Conservation (phyloP, 2,329 filamentous ascomycete genomes). For the Penicillium fuscoglaucum region DNA sequence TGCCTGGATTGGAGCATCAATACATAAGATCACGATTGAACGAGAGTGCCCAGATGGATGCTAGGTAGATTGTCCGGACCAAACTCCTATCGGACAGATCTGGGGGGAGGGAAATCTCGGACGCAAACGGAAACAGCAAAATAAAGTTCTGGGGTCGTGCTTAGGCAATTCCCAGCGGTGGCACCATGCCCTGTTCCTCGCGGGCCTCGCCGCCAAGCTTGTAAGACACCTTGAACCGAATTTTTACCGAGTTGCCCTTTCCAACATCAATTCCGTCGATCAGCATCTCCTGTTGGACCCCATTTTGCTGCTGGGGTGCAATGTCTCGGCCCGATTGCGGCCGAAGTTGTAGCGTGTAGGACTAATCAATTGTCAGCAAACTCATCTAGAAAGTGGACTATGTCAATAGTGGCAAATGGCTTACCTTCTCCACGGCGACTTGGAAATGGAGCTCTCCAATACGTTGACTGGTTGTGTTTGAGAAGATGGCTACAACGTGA, state of each 20-base stretch:
- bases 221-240: conserved; percentile 87
- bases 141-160: neutral
- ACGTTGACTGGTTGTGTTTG: conserved; percentile 71
- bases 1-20: neutral
- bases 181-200: conserved; percentile 82
- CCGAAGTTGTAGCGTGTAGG: conserved; percentile 68
- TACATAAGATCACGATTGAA: neutral
- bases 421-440: conserved; percentile 88
- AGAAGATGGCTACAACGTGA: conserved; percentile 74
- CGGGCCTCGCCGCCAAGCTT: conserved; percentile 61
- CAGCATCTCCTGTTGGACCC: conserved; percentile 78
- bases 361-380: conserved; percentile 10
- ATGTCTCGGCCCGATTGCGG: conserved; percentile 82
- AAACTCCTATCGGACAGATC: neutral
- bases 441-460: conserved; percentile 85
- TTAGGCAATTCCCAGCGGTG: conserved; percentile 72
- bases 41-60: neutral
- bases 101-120: neutral
- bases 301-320: conserved; percentile 67
- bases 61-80: neutral
- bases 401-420: conserved; percentile 14
- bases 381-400: neutral
- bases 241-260: conserved; percentile 77
- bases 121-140: neutral
- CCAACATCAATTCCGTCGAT: conserved; percentile 71